Conservation (phyloP, 78 protist genomes). For the Anaeramoeba flamelloides region DNA sequence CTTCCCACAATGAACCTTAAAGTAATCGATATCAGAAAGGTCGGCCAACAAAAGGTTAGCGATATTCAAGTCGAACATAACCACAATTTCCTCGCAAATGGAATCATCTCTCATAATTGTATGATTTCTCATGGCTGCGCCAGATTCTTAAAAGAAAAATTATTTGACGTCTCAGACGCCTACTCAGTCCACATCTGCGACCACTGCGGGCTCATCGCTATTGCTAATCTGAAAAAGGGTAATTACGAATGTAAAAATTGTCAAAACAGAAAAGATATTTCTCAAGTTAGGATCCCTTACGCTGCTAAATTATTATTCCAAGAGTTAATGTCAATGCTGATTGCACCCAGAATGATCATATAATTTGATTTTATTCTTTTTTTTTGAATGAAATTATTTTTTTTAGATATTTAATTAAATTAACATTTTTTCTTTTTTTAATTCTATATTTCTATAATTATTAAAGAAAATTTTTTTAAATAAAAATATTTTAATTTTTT, state of each 20-base stretch:
- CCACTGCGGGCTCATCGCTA: conserved; percentile 84
- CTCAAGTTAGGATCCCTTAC: conserved; percentile 84
- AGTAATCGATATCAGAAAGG: too few relatives aligned
- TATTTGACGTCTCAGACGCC: conserved; percentile 69
- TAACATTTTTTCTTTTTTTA: conserved; percentile 1
- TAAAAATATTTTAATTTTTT: too few relatives aligned
- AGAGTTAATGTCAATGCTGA: conserved; percentile 93
- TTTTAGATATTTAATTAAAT: too few relatives aligned
- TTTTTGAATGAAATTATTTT: too few relatives aligned
- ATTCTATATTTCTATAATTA: not conserved
- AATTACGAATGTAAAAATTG: conserved; percentile 65
- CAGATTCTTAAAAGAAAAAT: conserved; percentile 75
- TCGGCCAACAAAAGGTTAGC: too few relatives aligned
- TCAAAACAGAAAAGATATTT: conserved; percentile 45
- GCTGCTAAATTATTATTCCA: conserved; percentile 97
- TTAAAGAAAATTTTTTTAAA: too few relatives aligned
- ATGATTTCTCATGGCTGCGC: conserved; percentile 93
- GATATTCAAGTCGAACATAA: too few relatives aligned
- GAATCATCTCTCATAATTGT: too few relatives aligned
- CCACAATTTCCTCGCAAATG: too few relatives aligned
- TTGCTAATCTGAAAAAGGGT: conserved; percentile 47
- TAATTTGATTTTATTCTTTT: too few relatives aligned
- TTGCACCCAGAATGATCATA: conserved; percentile 75
- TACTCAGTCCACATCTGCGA: conserved; percentile 90
- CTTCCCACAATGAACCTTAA: too few relatives aligned